A percentile compares a stretch with the other conserved stretches of the same genome.
Conservation (phyloP, 2,329 filamentous ascomycete species). For the Zymoseptoria brevis region DNA sequence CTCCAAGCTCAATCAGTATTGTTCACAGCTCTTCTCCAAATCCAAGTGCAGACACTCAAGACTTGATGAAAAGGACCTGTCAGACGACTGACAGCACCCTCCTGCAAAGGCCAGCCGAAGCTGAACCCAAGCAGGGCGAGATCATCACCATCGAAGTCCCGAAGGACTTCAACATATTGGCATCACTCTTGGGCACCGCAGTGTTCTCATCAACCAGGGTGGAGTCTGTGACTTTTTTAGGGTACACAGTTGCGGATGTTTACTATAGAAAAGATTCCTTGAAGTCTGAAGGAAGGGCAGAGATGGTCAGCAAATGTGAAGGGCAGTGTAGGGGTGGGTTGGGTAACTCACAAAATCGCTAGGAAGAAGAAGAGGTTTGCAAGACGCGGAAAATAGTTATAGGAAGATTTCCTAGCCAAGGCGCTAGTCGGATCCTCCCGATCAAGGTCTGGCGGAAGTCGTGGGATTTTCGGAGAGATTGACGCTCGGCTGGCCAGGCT, state of each 20-base stretch:
- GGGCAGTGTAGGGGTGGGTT: conserved; percentile 6
- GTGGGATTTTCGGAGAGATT: not conserved
- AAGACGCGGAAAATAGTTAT: not conserved
- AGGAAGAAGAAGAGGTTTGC: not conserved
- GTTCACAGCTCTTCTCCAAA: conserved; percentile 16
- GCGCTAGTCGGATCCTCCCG: not conserved
- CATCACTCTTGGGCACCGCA: conserved; percentile 30
- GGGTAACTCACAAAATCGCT: conserved; percentile 4
- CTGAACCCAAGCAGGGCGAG: conserved; percentile 26
- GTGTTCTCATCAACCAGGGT: conserved; percentile 30
- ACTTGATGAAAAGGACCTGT: conserved; percentile 28
- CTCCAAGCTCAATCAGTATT: not conserved
- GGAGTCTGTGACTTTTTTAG: conserved; percentile 65
- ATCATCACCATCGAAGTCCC: conserved; percentile 27
- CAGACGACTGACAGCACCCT: conserved; percentile 29
- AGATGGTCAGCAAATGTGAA: conserved; percentile 1
- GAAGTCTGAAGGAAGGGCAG: conserved; percentile 24
- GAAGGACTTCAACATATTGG: conserved; percentile 19
- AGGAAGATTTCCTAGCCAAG: not conserved
- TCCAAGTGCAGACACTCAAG: conserved; percentile 11
- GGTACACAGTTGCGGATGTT: conserved; percentile 86
- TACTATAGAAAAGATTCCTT: conserved; percentile 98
- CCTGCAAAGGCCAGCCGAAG: conserved; percentile 27
- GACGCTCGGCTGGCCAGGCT: not conserved
- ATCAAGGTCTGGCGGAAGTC: not conserved